Evolutionary conservation across 306 rosid species (phyloP).

Genomic region (Inga laurina): DNA sequence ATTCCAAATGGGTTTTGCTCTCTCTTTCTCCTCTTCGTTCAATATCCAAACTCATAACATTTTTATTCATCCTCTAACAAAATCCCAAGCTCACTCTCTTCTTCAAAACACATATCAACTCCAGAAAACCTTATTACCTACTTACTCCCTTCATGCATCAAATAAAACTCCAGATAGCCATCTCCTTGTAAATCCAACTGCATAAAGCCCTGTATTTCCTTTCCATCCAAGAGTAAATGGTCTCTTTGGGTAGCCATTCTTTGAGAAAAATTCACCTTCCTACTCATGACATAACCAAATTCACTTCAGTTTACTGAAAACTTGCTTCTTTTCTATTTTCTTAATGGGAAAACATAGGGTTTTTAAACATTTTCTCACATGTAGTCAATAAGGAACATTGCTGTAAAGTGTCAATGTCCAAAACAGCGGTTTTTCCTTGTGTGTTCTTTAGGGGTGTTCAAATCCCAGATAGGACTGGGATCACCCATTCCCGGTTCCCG

Average conservation of each 20-base stretch:
- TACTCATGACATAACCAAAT: slow-evolving; percentile 38
- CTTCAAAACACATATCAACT: too few relatives aligned
- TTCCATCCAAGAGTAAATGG: slow-evolving; percentile 85
- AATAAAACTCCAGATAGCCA: slow-evolving; percentile 83
- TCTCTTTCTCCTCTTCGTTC: too few relatives aligned
- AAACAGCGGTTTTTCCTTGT: slow-evolving; percentile 81
- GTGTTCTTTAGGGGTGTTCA: slow-evolving; percentile 45
- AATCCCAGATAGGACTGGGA: too few relatives aligned
- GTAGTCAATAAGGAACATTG: slow-evolving; percentile 95
- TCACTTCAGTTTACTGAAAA: neutral
- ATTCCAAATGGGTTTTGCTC: too few relatives aligned
- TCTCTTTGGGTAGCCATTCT: slow-evolving; percentile 80
- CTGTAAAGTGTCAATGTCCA: slow-evolving; percentile 88
- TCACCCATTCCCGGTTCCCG: too few relatives aligned
- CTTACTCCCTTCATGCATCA: slow-evolving; percentile 47
- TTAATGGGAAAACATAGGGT: neutral
- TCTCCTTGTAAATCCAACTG: slow-evolving; percentile 92
- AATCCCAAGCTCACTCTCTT: too few relatives aligned
- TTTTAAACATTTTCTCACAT: slow-evolving; percentile 57
- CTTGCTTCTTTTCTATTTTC: neutral
- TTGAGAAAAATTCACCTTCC: slow-evolving; percentile 83
- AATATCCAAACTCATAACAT: too few relatives aligned
- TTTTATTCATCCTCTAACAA: too few relatives aligned
- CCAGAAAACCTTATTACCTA: too few relatives aligned
- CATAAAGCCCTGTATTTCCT: slow-evolving; percentile 81